phyloP scores from a whole-genome alignment of 768 basidiomycete genomes.

The Macrolepiota albuminosa region DNA sequence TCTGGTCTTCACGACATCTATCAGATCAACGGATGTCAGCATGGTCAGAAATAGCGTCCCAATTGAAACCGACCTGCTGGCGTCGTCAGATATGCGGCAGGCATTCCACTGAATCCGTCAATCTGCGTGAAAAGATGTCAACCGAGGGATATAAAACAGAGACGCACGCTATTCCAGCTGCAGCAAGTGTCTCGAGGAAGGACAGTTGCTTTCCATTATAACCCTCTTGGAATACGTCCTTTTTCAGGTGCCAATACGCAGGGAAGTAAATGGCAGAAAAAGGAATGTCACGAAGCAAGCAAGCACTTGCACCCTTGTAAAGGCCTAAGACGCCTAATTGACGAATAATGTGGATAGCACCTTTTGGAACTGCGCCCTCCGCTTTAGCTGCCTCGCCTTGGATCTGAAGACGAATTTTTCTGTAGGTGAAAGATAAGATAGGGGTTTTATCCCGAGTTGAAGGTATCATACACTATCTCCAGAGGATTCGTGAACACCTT shows the following conservation, averaged over 20 bases:
- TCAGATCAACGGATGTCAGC: slow-evolving; percentile 13
- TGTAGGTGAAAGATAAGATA: slow-evolving; percentile 24
- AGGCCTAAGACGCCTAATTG: slow-evolving; percentile 90
- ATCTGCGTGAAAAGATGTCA: slow-evolving; percentile 23
- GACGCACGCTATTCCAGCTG: slow-evolving; percentile 80
- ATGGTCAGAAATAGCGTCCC: slow-evolving; percentile 4
- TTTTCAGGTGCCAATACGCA: slow-evolving; percentile 85
- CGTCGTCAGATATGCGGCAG: slow-evolving; percentile 90
- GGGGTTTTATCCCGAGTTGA: slow-evolving; percentile 1
- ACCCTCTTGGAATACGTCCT: slow-evolving; percentile 93
- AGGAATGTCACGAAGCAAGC: slow-evolving; percentile 91
- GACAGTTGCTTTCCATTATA: slow-evolving; percentile 90
- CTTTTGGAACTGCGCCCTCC: slow-evolving; percentile 75
- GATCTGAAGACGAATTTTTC: slow-evolving; percentile 92
- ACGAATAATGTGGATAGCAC: slow-evolving; percentile 89
- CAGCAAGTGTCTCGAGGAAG: slow-evolving; percentile 82
- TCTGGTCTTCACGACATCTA: slow-evolving; percentile 97
- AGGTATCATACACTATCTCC: slow-evolving; percentile 76
- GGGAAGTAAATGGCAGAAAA: slow-evolving; percentile 95
- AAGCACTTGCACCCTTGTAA: slow-evolving; percentile 91
- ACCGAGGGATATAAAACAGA: slow-evolving; percentile 9
- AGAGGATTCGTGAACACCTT: slow-evolving; percentile 97
- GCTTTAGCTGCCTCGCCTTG: slow-evolving; percentile 92
- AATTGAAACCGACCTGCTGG: slow-evolving; percentile 62
- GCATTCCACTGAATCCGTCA: slow-evolving; percentile 77